Base-by-base conservation (phyloP, 2,329 filamentous ascomycete species). In the Clarireedia homoeocarpa region DNA sequence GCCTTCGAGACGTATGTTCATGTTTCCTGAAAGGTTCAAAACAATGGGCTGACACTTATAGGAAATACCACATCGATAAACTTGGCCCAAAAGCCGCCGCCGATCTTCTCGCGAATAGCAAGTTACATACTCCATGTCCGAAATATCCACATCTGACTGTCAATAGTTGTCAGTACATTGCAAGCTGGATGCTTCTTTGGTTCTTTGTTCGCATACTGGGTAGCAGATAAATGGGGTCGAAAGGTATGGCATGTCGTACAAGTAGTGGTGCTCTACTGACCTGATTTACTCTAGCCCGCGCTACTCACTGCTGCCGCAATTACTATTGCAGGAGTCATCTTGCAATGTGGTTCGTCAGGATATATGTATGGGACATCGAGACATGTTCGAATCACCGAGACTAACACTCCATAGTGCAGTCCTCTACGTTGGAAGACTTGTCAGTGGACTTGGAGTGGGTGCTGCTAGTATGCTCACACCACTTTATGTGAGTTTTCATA, bases 101-200 rank as follows among this genome's bases (percentile, higher is more conserved):
- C 30, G 77, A 83, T 61, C 72, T 86, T 48, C 78, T 78, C 48
- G 81, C 84, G 61, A 87, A 68, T 39, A 68, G 66, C 65, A 53
- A 56, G 59, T 56, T 23, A 5, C 27, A 30, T 2, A 3, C 6
- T 10, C 10, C 9, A 30, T 9, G 6, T 9, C 10, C 27, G 27
- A 9, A 9, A 9, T 9, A 10, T 30, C 10, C 17, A 6, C 0
- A 10, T 44, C 47, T 49, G 20, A 46, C 5, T 38, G 24, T 5
- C 17, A 27, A 57, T n/a, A 67, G 79, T 89, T 57, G 85, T 87
- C 27, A 86, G 83, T n/a, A 85, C 81, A 0, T 76, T 88, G 9
- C 84, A 88, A 70, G 84, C 79, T 44, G 85, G 85, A 51, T 85
- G 82, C 59, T 87, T 88, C 68, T 74, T 80, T 52, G 83, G 84